Conservation (phyloP, 495 filamentous ascomycete genomes). For the Tetracladium marchalianum region DNA sequence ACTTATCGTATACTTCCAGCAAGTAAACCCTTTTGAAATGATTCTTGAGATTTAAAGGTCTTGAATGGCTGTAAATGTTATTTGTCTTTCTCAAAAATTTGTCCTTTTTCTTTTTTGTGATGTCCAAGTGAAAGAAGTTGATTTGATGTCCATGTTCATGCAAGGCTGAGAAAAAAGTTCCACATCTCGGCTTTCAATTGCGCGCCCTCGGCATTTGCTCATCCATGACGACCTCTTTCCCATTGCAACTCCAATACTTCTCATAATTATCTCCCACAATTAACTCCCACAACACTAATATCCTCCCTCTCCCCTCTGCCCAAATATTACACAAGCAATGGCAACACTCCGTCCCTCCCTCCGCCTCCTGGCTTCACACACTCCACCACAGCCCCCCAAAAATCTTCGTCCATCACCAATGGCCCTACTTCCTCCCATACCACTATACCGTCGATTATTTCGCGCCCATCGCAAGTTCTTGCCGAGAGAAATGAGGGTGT, state of each 20-base stretch:
- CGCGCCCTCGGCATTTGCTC: not conserved
- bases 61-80: too few relatives aligned
- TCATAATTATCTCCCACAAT: not conserved
- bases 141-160: not conserved
- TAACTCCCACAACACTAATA: not conserved
- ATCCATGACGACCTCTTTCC: not conserved
- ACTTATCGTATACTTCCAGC: too few relatives aligned
- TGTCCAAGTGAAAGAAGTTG: too few relatives aligned
- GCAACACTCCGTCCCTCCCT: not conserved
- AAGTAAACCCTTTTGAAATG: too few relatives aligned
- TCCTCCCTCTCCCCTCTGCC: not conserved
- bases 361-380: too few relatives aligned
- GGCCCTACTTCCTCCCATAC: slow-evolving; percentile 83
- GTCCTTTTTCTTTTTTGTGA: not conserved
- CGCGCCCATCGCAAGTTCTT: slow-evolving; percentile 76
- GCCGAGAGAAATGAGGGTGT: slow-evolving; percentile 58
- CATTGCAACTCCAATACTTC: not conserved
- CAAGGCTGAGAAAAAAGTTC: slow-evolving; percentile 7
- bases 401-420: slow-evolving; percentile 44
- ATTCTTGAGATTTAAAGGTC: too few relatives aligned
- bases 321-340: not conserved
- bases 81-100: not conserved
- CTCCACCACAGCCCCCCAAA: not conserved
- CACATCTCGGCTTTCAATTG: not conserved
- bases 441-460: slow-evolving; percentile 77